Base-by-base conservation (phyloP, 768 basidiomycete species). In the Saitozyma sp. region DNA sequence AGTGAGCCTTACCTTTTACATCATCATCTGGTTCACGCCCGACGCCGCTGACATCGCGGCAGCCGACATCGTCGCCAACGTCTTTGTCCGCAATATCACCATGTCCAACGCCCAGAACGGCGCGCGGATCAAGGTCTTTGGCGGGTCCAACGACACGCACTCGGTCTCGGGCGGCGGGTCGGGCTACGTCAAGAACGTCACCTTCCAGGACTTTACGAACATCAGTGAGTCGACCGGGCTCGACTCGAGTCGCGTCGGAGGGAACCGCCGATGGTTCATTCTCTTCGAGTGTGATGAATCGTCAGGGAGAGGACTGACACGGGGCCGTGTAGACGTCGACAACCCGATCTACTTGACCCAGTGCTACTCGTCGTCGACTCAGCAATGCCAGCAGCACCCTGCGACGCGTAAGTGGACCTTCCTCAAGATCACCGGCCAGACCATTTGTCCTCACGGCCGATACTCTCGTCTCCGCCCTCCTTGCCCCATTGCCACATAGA, bases 41-140 rank as follows among this genome's bases (percentile, higher is more conserved):
- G n/a, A n/a, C n/a, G n/a, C n/a, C 13, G 29, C n/a, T 42, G 16
- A 43, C 29, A 14, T 7, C 11, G 10, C 56, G 2, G 19, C 37
- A 64, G 65, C 70, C 54, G 86, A 87, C 72, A 85, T 87, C 51
- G 86, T 86, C 17, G 82, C 85, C 63, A 86, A 88, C 74, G 84
- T 87, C 46, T 80, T 81, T 6, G 83, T 85, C 4, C 66, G 85
- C 83, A 85, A 86, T 68, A 81, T 88, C 64, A 81, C 78, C 39
- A 87, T 87, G 85, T 79, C 82, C 10, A 86, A 87, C 59, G 85
- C 85, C 9, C 81, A 86, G 69, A 88, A 88, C 65, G 87, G 87
- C 0, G 86, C 86, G 0, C 82, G 87, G 41, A 88, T 88, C 77
- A 88, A 88, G 74, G 84, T 86, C 0, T 88, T 84, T 81, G 86